Evolutionary conservation across 805 yeast species (phyloP), one percentile per base, ranked within the genome.

Genomic region (Yarrowia sp.): DNA sequence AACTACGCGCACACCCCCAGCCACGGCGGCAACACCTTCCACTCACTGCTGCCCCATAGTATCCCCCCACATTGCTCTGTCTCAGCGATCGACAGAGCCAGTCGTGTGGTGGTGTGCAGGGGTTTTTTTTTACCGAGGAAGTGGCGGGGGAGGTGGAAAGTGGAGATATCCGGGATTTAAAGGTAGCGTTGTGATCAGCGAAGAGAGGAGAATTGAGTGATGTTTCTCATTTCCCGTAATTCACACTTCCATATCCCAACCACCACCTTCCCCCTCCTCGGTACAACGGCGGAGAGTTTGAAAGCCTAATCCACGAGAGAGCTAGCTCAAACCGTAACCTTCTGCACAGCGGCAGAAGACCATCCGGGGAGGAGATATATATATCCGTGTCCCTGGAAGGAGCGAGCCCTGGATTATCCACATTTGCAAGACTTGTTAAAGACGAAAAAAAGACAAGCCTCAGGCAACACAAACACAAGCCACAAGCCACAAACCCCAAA

Each of bases 291-390:
- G 58, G 58, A 52, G 43, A 52, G 43, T 52, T 52, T 19, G 30
- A 13, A 52, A 52, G 13, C 9, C 43, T 15, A 34, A 34, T 19
- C 8, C 19, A 14, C 14, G 14, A 15, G 34, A 9, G 9, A 14
- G 5, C 42, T 36, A 38, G 58, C 42, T 36, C 58, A 52, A 52
- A 52, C 58, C 34, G 30, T 19, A 52, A 52, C 56, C 13, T 30
- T 52, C 24, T 55, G 46, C 46, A 24, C 44, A 55, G 46, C 61
- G 61, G 61, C 61, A 55, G 61, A 55, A 55, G 61, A 55, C 61
- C 61, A 55, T 55, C 61, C 61, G 61, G 61, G 61, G 61, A 55
- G 44, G n/a, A 24, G 20, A 38, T 38, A 10, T 39, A 24, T 55
- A 39, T 39, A 55, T 55, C 12, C 34, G n/a, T 34, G 17, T 13